Conservation (phyloP, 768 basidiomycete species). For the Hericium alpestre region DNA sequence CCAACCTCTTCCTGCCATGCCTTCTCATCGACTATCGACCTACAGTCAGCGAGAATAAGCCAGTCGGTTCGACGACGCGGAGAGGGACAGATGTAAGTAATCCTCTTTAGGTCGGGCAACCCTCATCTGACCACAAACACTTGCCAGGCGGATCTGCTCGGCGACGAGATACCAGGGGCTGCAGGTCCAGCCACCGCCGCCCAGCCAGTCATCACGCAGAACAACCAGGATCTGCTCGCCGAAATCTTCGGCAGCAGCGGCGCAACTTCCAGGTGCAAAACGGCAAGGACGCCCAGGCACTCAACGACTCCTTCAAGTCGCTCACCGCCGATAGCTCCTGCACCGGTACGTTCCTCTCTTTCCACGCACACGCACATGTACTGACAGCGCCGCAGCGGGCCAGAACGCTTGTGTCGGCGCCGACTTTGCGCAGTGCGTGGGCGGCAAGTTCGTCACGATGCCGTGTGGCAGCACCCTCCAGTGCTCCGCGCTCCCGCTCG, state of each 20-base stretch:
- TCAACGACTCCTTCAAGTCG: constrained; percentile 24
- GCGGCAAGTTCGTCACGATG: constrained; percentile 23
- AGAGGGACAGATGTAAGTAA: constrained; percentile 57
- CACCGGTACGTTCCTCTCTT: constrained; percentile 15
- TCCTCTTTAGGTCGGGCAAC: neutral
- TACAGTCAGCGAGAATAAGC: constrained; percentile 88
- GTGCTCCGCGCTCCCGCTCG: constrained; percentile 34
- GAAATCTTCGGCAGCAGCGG: constrained; percentile 80
- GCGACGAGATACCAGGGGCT: constrained; percentile 48
- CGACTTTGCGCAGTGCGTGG: constrained; percentile 31
- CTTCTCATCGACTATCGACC: neutral
- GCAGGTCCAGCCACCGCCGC: constrained; percentile 31
- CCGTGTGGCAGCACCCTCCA: constrained; percentile 20
- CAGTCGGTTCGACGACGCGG: constrained; percentile 76
- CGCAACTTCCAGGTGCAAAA: constrained; percentile 20
- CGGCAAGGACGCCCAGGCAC: constrained; percentile 26
- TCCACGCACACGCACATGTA: neutral
- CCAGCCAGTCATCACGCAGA: constrained; percentile 35
- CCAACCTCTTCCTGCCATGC: neutral
- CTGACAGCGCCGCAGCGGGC: constrained; percentile 15
- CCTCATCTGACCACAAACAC: neutral
- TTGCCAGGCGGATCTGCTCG: constrained; percentile 60
- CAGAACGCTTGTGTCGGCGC: constrained; percentile 27
- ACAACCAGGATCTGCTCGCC: constrained; percentile 79
- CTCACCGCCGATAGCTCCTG: constrained; percentile 21